Evolutionary conservation across 345 rosid species (phyloP).

Genomic region (Dipteronia dyeriana): DNA sequence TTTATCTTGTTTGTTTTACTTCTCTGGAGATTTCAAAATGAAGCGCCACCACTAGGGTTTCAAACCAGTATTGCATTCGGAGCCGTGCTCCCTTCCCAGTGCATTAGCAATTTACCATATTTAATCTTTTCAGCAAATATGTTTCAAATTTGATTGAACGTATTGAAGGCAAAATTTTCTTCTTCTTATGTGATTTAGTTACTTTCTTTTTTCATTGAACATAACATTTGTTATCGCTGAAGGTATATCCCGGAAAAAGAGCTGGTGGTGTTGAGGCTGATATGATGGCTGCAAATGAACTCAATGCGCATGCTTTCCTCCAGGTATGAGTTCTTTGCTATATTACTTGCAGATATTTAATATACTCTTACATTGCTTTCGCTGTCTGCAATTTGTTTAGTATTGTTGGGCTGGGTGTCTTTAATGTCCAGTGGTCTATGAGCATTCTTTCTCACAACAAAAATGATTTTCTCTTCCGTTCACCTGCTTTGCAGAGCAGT

Average conservation of each 20-base stretch:
- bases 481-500: constrained; percentile 51
- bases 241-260: constrained; percentile 94
- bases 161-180: not conserved
- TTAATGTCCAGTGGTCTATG: not conserved
- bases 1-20: constrained; percentile 5
- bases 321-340: constrained; percentile 46
- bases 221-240: constrained; percentile 23
- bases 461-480: constrained; percentile 14
- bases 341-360: not conserved
- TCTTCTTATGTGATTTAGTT: too few relatives aligned
- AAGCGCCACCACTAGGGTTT: too few relatives aligned
- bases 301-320: constrained; percentile 80
- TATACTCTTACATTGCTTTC: constrained; percentile 1
- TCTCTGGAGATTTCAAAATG: not conserved
- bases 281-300: constrained; percentile 98
- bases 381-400: not conserved
- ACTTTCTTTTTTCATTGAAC: not conserved
- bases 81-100: not conserved
- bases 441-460: not conserved
- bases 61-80: too few relatives aligned
- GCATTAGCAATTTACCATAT: not conserved
- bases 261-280: constrained; percentile 87
- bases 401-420: constrained; percentile 11
- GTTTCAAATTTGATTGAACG: not conserved
- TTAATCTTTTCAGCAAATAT: not conserved